Evolutionary conservation across 345 rosid genomes (phyloP), one percentile per base, ranked within the genome.

Genomic region (Cochlearia excelsa): DNA sequence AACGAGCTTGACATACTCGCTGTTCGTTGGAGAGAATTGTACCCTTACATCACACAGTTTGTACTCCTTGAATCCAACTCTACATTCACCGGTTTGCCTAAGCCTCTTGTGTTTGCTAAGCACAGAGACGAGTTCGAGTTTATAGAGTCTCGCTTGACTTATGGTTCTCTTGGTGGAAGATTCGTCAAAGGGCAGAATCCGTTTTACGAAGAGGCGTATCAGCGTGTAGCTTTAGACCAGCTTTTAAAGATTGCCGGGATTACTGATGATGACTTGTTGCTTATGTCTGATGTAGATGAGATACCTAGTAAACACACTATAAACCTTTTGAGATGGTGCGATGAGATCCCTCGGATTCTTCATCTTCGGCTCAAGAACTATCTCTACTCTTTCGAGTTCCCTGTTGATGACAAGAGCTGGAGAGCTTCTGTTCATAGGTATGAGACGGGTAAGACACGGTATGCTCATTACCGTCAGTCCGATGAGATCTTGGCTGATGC

Each of bases 201-300:
- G 7, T 88, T 88, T 59, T 69, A 85, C 0, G 96, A 88, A 67
- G 96, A 88, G 63, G 96, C 94, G 5, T 88, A 78, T 71, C 96
- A 88, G 43, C 73, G 96, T 7, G 86, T 88, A 6, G 93, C 90
- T 37, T 40, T 88, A 41, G 96, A 88, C 69, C 90, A 78, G 70
- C 86, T 88, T 9, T 70, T 88, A 45, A 80, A 72, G 57, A 76
- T 81, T 9, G 96, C 96, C 0, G 96, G 96, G 47, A 84, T 88
- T 51, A 75, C 85, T 35, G 94, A 88, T 40, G 96, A 86, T 65
- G 96, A 88, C 63, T 70, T 88, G 78, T 55, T 88, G 79, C 72
- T 88, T 45, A 88, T 88, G 96, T 85, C 96, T 4, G 96, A 88
- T 52, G 91, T 86, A 4, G 96, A 88, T 66, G 96, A 88, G 84